Percentiles rank a stretch among this genome's conserved stretches.
These are phyloP conservation scores for Tremella fuciformis DNA, from an alignment of 768 basidiomycete genomes.

Conservation along the genomic window DNA sequence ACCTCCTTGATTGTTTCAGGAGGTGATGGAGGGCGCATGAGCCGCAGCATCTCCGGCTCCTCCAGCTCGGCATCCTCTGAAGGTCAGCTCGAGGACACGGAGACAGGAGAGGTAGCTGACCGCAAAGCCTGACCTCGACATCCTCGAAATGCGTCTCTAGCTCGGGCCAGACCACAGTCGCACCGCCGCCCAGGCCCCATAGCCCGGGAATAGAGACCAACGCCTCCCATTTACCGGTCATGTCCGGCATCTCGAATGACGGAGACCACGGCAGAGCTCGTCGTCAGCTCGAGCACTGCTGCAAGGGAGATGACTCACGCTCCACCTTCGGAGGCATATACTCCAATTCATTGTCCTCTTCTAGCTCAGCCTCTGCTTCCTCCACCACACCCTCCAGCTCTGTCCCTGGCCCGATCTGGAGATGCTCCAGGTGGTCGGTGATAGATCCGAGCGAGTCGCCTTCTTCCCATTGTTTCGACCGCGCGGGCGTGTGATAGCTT, in stretches of 20 bases:
- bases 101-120: neutral
- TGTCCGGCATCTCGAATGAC: neutral
- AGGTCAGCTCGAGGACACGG: neutral
- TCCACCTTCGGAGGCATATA: slow-evolving; percentile 35
- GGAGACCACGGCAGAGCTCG: slow-evolving; percentile 14
- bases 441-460: slow-evolving; percentile 32
- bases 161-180: slow-evolving; percentile 1
- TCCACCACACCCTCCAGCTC: slow-evolving; percentile 7
- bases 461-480: slow-evolving; percentile 36
- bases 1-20: too few species aligned
- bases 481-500: slow-evolving; percentile 31
- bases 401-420: neutral
- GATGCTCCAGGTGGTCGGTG: slow-evolving; percentile 16
- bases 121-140: neutral
- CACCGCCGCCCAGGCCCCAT: too few species aligned
- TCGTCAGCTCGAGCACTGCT: neutral
- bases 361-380: slow-evolving; percentile 24
- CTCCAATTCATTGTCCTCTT: slow-evolving; percentile 31
- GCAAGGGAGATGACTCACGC: slow-evolving; percentile 14
- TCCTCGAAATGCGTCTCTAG: neutral
- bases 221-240: too few species aligned
- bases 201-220: too few species aligned
- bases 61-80: neutral
- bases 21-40: too few species aligned
- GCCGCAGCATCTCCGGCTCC: neutral